Base-by-base conservation (phyloP, 148 eudicot species). In the Selenicereus undatus region DNA sequence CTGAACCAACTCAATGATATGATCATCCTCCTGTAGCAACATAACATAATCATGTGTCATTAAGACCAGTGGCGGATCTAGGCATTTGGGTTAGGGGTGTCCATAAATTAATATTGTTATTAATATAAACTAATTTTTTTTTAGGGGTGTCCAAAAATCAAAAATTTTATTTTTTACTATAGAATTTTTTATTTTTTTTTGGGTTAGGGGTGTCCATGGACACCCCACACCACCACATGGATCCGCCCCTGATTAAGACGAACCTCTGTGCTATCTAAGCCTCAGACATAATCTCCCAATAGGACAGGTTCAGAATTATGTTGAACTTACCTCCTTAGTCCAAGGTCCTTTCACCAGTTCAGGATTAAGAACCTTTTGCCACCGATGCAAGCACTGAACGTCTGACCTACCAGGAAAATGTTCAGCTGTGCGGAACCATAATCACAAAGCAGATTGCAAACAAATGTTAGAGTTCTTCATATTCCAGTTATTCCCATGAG, bases 311-410 rank as follows among this genome's bases (percentile, higher is more conserved):
- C 21, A 30, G n/a, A 9, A 73, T 1, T 77, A 35, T 43, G 26
- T 30, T 26, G 68, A 68, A 27, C 32, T 7, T 79, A 93, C 98
- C 94, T 90, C 95, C 84, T 94, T 93, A 69, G 90, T 89, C 97
- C 98, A 93, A 36, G 95, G 86, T 78, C 98, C 93, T 89, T 94
- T 94, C 60, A 93, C 82, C 36, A 94, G 86, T 76, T 91, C 92
- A 72, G 98, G 98, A 85, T 93, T 83, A 30, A 94, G 88, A 83
- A 94, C 98, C 75, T 94, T 94, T 75, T 94, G 97, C 98, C 98
- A 94, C 39, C 97, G 92, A 82, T 94, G 97, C 82, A 93, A 81
- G 81, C 98, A 94, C 75, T 94, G 98, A 84, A 93, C 94, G 85
- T 94, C 97, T 71, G 92, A 91, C 81, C 94, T 85, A 66, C 91